phyloP scores from a whole-genome alignment of 139 green algal genomes.

The Chlorella sp. region DNA sequence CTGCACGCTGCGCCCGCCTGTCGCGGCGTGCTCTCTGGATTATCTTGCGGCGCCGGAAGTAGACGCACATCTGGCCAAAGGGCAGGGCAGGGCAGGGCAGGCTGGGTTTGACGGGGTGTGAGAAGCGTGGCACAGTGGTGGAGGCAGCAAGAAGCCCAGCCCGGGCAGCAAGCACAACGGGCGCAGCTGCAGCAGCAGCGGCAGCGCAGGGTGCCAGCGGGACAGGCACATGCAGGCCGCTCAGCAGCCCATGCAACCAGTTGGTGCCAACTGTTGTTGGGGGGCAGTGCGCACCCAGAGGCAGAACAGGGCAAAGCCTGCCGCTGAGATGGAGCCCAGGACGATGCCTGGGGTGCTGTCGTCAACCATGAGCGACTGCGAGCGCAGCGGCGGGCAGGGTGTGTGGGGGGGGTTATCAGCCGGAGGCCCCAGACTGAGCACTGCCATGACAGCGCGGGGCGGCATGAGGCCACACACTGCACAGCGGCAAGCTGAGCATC shows the following conservation, averaged over 20 bases:
- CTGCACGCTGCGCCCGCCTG: background rate
- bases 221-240: no score
- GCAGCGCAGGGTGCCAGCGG: no score
- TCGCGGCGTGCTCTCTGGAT: background rate
- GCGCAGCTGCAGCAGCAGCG: no score
- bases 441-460: no score
- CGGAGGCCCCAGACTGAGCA: no score
- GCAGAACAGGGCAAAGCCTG: background rate
- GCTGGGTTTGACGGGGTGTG: background rate
- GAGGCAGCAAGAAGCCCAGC: background rate
- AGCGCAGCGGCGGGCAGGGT: no score
- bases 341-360: slow-evolving; percentile 7
- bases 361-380: slow-evolving; percentile 1
- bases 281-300: background rate
- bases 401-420: no score
- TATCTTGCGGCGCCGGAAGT: background rate
- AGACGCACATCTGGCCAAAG: background rate
- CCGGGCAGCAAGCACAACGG: background rate
- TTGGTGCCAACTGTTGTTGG: no score
- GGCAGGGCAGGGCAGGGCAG: background rate
- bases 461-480: no score
- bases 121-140: background rate
- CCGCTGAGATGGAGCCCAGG: background rate
- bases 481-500: no score
- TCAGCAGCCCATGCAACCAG: background rate